phyloP scores from a whole-genome alignment of 1,284 basidiomycete genomes.

The Trametes versicolor region DNA sequence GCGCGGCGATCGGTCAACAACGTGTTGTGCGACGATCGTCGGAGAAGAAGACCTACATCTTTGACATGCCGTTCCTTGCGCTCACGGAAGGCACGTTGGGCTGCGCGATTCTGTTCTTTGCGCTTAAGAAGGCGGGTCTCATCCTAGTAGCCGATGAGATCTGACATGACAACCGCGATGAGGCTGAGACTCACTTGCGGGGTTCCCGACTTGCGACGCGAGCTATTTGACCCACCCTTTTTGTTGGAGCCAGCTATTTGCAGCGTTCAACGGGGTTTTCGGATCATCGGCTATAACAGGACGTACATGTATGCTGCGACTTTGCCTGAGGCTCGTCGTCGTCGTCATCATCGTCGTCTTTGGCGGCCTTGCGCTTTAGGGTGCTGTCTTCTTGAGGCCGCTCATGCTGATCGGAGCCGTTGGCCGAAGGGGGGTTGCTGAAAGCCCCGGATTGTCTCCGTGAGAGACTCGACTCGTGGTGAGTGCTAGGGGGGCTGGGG shows the following conservation, averaged over 20 bases:
- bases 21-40: constrained; percentile 15
- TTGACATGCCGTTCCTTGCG: constrained; percentile 91
- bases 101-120: constrained; percentile 89
- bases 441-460: constrained; percentile 48
- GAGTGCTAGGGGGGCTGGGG: constrained; percentile 71
- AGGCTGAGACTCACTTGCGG: constrained; percentile 40
- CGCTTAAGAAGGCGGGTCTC: constrained; percentile 79
- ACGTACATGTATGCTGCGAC: constrained; percentile 61
- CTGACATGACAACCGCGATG: not conserved
- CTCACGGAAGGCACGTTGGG: constrained; percentile 87
- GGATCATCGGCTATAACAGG: constrained; percentile 12
- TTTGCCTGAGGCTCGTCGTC: constrained; percentile 69
- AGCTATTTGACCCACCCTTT: constrained; percentile 41
- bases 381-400: constrained; percentile 47
- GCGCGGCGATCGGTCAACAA: constrained; percentile 21
- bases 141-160: constrained; percentile 54
- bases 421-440: constrained; percentile 25
- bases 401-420: constrained; percentile 43
- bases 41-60: constrained; percentile 65
- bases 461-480: constrained; percentile 43
- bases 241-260: constrained; percentile 33
- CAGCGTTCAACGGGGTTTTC: constrained; percentile 17
- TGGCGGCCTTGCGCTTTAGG: constrained; percentile 79
- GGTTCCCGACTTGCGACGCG: constrained; percentile 54
- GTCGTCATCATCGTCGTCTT: constrained; percentile 49